A percentile compares a stretch with the other conserved stretches of the same genome.
These are phyloP conservation scores for Alternaria hordeiaustralica DNA, from an alignment of 2,329 filamentous ascomycete species.

Conservation along the genomic window DNA sequence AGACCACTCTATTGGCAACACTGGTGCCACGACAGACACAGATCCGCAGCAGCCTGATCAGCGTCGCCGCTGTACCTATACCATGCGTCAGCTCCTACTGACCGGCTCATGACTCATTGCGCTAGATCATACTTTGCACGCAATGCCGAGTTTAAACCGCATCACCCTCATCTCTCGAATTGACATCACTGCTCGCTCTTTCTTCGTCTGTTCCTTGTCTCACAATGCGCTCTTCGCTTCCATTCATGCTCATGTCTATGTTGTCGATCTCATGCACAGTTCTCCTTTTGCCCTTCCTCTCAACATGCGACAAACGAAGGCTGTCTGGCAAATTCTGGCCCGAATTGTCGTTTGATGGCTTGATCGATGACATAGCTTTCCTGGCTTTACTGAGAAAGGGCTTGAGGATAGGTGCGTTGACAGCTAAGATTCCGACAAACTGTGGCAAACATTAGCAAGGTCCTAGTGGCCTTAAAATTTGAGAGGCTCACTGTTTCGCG, in stretches of 20 bases:
- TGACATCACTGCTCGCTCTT: neutral
- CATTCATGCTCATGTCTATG: slow-evolving; percentile 1
- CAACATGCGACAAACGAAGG: slow-evolving; percentile 4
- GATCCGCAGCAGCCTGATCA: neutral
- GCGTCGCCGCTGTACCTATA: neutral
- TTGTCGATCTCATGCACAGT: slow-evolving; percentile 5
- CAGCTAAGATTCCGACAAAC: slow-evolving; percentile 6
- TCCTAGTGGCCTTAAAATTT: neutral
- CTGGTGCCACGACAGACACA: neutral
- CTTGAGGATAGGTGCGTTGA: slow-evolving; percentile 5
- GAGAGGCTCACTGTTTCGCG: slow-evolving; percentile 2
- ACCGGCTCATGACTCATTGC: neutral
- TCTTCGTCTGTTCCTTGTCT: neutral
- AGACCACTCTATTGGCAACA: neutral
- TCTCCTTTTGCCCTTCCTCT: slow-evolving; percentile 2
- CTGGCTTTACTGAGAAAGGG: slow-evolving; percentile 1
- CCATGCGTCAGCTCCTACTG: neutral
- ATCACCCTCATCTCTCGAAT: neutral
- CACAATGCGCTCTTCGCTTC: slow-evolving; percentile 3
- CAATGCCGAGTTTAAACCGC: neutral
- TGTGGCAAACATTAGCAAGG: neutral
- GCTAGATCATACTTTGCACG: neutral
- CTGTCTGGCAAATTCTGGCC: neutral
- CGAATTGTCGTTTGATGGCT: neutral
- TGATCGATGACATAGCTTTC: neutral